Evolutionary conservation across 2,329 filamentous ascomycete species (phyloP), one percentile per base, ranked within the genome.

Genomic region (Botrytis deweyae): DNA sequence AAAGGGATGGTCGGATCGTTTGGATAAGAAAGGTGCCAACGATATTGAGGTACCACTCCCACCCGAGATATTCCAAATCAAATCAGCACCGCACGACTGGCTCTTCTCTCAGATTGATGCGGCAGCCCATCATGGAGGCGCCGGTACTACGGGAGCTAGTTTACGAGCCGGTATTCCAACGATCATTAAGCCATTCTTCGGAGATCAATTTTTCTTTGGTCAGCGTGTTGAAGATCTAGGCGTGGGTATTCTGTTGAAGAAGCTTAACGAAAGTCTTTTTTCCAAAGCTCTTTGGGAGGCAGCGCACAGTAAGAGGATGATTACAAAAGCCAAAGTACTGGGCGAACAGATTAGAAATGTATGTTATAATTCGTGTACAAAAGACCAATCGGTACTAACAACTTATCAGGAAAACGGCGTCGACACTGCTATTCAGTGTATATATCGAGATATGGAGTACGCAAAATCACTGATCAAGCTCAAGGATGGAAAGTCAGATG

Each of bases 201-300:
- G 96, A 8, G 96, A 99, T 79, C 96, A 99, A 81, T 98, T 92
- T 86, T 99, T 99, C 86, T 98, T 97, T 79, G 96, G 94, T 10
- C 89, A 87, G 44, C 88, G 96, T 6, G 92, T 98, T 1, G 94
- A 98, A 82, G 95, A 98, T 80, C 86, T 99, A 9, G 95, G 96
- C 0, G 96, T 98, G 3, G 96, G 96, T 0, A 91, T 97, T 33
- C 93, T 91, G 80, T 86, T 99, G 78, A 94, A 92, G 85, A 96
- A 93, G 82, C 90, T 97, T 85, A 97, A 96, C 36, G 91, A 93
- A n/a, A 92, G 89, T 77, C 88, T 91, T 55, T 95, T 99, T 78
- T 92, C 93, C 25, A 88, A 93, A 74, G 94, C 95, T 0, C 84
- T 99, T 12, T 98, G 94, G 95, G 92, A 97, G 81, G 94, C 93